Base-by-base conservation (phyloP, 139 green algal species). In the Chlorella sp. region DNA sequence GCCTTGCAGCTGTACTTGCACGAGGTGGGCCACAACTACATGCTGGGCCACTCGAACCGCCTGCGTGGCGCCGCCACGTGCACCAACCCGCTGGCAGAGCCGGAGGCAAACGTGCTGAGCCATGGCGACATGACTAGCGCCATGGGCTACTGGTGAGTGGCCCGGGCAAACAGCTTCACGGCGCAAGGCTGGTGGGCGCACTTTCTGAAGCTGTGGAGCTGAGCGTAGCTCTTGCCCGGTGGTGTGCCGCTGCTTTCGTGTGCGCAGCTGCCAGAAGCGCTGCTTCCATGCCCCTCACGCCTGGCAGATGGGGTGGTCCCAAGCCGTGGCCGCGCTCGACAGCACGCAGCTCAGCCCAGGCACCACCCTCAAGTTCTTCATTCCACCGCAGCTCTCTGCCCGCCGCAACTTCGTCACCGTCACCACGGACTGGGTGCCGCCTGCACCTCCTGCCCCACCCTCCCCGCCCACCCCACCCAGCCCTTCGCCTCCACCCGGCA, bases 21-120 rank as follows among this genome's bases (percentile, higher is more conserved):
- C 59, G 78, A 83, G 74, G 74, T 83, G 1, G 78, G 63, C 0
- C 78, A 83, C 69, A 83, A 83, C 69, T 83, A 80, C 36, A 66
- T 63, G 32, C 64, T 83, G 20, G 62, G 74, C 35, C 78, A 83
- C 62, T 69, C 63, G 5, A 24, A 29, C 33, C 30, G 20, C 32
- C 31, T 69, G 2, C 30, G 5, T 3, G 63, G 63, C 3, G 74
- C 61, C 2, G n/a, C 61, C 31, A 80, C 74, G 17, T 62, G 33
- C 26, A 74, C 74, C 3, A 61, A 14, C 2, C 66, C 34, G 3
- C 3, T 62, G 3, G 32, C 31, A 2, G 31, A 50, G 3, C 6
- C 31, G 5, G 61, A 67, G 61, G 3, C 23, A 23, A 51, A 71
- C 5, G 20, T 30, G 2, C 71, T 62, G 36, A 62, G 31, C 27